Evolutionary conservation across 768 basidiomycete species (phyloP), one percentile per base, ranked within the genome.

Genomic region (Hortiboletus campestris): DNA sequence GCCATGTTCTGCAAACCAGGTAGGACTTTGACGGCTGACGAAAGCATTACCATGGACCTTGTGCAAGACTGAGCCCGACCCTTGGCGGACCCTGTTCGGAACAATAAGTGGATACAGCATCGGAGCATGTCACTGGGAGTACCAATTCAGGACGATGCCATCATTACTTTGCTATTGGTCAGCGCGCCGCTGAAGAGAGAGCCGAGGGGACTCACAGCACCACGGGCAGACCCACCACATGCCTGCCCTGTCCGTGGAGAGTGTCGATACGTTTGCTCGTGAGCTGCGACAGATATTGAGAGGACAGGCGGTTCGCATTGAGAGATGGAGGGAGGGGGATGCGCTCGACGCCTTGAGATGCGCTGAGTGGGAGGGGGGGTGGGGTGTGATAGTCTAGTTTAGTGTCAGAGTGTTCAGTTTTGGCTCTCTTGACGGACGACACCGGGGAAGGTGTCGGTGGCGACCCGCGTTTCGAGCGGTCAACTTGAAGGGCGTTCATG

Each of bases 101-200:
- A 31, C 8, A n/a, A 40, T 71, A 10, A 66, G 50, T 12, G 22
- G 32, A 42, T 48, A 53, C 16, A 49, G 14, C 28, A 31, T 35
- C 11, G 19, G 50, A 44, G 17, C 6, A 32, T 36, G 41, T 39
- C 25, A 46, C 11, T 45, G 14, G 34, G 45, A 45, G 43, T 64
- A 66, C 71, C 71, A 73, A 52, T 70, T 67, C 44, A 71, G 38
- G 40, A 64, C 47, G 25, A 72, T 66, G 2, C 67, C 63, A 20
- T 73, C 70, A 40, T 61, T 66, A 9, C 70, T 69, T 44, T 48
- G 17, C 31, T 42, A 34, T 19, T 28, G 40, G 49, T 69, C 41
- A 62, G 51, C 42, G 20, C 32, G 45, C 10, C 34, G 39, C 8
- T 41, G 35, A 12, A n/a, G 41, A 13, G 46, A 22, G n/a, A 32